These are phyloP conservation scores for Podospora pseudopauciseta DNA, from an alignment of 495 filamentous ascomycete species.

Conservation along the genomic window DNA sequence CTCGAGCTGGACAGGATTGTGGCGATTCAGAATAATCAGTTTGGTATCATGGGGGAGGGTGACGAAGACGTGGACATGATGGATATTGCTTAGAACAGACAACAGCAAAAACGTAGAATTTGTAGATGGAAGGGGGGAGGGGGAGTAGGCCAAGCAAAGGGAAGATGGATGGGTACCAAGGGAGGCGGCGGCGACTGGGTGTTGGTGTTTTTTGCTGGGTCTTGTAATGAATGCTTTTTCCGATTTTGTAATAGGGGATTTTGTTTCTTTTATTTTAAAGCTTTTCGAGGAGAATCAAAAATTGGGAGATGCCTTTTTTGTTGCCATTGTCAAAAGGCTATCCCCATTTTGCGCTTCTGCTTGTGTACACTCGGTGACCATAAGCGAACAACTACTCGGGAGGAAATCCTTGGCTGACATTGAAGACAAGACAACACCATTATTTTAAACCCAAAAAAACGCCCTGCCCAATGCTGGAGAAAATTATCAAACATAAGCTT, in stretches of 20 bases:
- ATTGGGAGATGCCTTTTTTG: conserved; percentile 1
- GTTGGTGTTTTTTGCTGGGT: not conserved
- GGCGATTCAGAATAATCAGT: conserved; percentile 57
- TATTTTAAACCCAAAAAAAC: conserved; percentile 15
- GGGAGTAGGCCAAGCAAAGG: not conserved
- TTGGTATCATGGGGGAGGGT: conserved; percentile 40
- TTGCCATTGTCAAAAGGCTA: not conserved
- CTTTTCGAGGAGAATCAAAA: conserved; percentile 5
- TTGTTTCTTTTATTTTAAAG: not conserved
- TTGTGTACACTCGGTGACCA: too few relatives aligned
- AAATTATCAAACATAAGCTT: conserved; percentile 10
- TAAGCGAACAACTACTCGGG: too few relatives aligned
- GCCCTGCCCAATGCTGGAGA: conserved; percentile 26
- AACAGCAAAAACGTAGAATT: not conserved
- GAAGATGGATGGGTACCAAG: not conserved
- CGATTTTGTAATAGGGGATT: not conserved
- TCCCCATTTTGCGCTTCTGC: not conserved
- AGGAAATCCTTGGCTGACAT: not conserved
- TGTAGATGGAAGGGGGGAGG: not conserved
- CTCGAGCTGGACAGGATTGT: conserved; percentile 75
- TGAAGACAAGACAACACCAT: not conserved
- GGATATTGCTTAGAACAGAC: conserved; percentile 29
- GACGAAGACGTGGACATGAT: conserved; percentile 47
- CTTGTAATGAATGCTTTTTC: not conserved
- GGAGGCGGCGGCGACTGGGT: not conserved